These are phyloP conservation scores for Vitis rupestris DNA, from an alignment of 164 flowering plant species.

Conservation along the genomic window DNA sequence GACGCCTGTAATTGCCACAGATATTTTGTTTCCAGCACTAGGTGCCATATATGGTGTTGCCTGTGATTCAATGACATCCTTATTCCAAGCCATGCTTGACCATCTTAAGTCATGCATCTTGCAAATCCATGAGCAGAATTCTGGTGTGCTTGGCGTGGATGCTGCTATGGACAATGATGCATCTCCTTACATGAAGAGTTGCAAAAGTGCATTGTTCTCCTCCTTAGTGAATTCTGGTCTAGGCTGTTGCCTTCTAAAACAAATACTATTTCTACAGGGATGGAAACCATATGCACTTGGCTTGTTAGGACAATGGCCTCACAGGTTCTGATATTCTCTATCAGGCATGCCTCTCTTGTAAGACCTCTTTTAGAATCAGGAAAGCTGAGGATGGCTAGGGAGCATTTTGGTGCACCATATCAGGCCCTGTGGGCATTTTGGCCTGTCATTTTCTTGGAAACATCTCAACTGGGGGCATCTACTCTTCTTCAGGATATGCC, in stretches of 20 bases:
- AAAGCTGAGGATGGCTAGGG: slow-evolving; percentile 88
- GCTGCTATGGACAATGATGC: slow-evolving; percentile 81
- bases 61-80: slow-evolving; percentile 77
- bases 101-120: slow-evolving; percentile 84
- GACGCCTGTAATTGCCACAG: slow-evolving; percentile 67
- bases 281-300: slow-evolving; percentile 73
- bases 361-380: slow-evolving; percentile 97
- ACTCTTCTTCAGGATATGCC: slow-evolving; percentile 92
- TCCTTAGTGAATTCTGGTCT: slow-evolving; percentile 75
- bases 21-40: slow-evolving; percentile 73
- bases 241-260: slow-evolving; percentile 63
- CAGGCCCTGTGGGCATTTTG: slow-evolving; percentile 90
- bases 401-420: slow-evolving; percentile 92
- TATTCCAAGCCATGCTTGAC: slow-evolving; percentile 88
- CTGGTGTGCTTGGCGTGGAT: slow-evolving; percentile 63
- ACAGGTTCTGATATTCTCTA: slow-evolving; percentile 70
- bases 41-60: slow-evolving; percentile 82
- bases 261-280: slow-evolving; percentile 32
- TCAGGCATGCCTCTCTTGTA: slow-evolving; percentile 89
- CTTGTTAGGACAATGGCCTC: slow-evolving; percentile 88
- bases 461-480: slow-evolving; percentile 75
- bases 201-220: slow-evolving; percentile 75
- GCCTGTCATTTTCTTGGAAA: slow-evolving; percentile 89
- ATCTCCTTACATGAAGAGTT: slow-evolving; percentile 92
- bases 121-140: slow-evolving; percentile 90